Evolutionary conservation across 23 red algal species (phyloP).

Genomic region (Gracilaria vermiculophylla): DNA sequence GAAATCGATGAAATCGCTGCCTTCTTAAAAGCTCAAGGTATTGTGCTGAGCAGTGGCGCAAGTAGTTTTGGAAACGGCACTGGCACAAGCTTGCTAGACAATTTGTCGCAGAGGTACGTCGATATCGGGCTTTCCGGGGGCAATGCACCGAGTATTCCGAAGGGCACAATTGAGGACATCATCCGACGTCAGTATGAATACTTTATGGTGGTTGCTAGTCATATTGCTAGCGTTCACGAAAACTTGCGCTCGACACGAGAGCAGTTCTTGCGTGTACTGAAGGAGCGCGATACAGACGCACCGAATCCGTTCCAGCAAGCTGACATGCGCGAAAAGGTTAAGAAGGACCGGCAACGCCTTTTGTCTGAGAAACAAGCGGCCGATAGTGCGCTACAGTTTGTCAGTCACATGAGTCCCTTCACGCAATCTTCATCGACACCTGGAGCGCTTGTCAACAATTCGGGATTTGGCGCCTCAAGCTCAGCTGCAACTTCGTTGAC

Average conservation of each 20-base stretch:
- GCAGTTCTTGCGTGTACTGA: constrained; percentile 42
- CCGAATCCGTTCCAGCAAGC: constrained; percentile 69
- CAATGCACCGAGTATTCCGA: not conserved
- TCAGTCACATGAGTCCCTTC: not conserved
- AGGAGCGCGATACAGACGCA: constrained; percentile 42
- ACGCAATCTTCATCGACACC: not conserved
- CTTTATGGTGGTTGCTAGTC: constrained; percentile 78
- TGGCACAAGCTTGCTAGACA: constrained; percentile 9
- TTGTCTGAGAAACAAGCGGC: constrained; percentile 23
- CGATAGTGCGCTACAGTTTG: not conserved
- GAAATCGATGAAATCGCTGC: constrained; percentile 69
- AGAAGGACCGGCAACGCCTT: constrained; percentile 46
- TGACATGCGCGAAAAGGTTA: constrained; percentile 52
- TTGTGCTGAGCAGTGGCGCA: constrained; percentile 30
- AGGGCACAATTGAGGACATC: constrained; percentile 67
- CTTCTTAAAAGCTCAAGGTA: constrained; percentile 55
- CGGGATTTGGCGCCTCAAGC: not conserved
- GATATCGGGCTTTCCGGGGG: constrained; percentile 3
- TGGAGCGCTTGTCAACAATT: not conserved
- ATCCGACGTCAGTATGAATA: constrained; percentile 75
- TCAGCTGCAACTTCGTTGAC: not conserved
- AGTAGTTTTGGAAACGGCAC: not conserved
- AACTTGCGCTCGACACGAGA: constrained; percentile 36
- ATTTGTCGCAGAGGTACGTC: constrained; percentile 27
- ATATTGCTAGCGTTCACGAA: constrained; percentile 55